Evolutionary conservation across 1,284 basidiomycete genomes (phyloP).

Genomic region (Neonothopanus nambi): DNA sequence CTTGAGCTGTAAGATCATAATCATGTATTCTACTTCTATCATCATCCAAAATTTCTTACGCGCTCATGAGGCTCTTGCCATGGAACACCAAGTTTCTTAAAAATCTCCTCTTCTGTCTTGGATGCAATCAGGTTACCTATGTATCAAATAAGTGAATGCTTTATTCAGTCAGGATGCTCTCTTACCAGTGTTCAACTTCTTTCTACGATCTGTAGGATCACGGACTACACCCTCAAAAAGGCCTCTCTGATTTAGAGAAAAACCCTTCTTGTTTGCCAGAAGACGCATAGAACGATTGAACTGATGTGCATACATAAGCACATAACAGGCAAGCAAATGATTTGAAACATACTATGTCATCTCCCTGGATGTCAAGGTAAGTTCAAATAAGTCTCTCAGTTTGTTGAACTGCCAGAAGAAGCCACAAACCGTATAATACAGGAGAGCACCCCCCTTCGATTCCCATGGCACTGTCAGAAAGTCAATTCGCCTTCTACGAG

Average conservation of each 20-base stretch:
- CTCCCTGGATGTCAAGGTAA: slow-evolving; percentile 48
- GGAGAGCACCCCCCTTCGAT: slow-evolving; percentile 77
- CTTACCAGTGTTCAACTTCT: slow-evolving; percentile 70
- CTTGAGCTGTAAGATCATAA: too few species aligned
- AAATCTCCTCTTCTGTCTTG: slow-evolving; percentile 84
- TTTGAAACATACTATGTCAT: slow-evolving; percentile 68
- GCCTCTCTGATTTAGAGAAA: slow-evolving; percentile 85
- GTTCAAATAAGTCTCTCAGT: not conserved
- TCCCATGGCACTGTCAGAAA: slow-evolving; percentile 78
- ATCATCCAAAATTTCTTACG: slow-evolving; percentile 28
- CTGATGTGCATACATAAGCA: slow-evolving; percentile 36
- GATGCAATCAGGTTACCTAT: slow-evolving; percentile 77
- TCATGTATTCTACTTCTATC: too few species aligned
- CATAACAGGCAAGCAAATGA: not conserved
- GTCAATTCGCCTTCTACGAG: slow-evolving; percentile 77
- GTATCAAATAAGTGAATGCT: not conserved
- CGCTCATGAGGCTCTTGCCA: slow-evolving; percentile 81
- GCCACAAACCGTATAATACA: slow-evolving; percentile 81
- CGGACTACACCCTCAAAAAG: slow-evolving; percentile 74
- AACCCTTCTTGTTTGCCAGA: slow-evolving; percentile 81
- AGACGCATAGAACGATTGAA: slow-evolving; percentile 88
- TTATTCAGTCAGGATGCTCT: slow-evolving; percentile 10
- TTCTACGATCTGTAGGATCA: slow-evolving; percentile 56
- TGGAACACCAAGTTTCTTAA: slow-evolving; percentile 70
- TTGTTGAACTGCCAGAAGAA: not conserved